Evolutionary conservation across 768 basidiomycete species (phyloP), one percentile per base, ranked within the genome.

Genomic region (Thelephora ganbajun): DNA sequence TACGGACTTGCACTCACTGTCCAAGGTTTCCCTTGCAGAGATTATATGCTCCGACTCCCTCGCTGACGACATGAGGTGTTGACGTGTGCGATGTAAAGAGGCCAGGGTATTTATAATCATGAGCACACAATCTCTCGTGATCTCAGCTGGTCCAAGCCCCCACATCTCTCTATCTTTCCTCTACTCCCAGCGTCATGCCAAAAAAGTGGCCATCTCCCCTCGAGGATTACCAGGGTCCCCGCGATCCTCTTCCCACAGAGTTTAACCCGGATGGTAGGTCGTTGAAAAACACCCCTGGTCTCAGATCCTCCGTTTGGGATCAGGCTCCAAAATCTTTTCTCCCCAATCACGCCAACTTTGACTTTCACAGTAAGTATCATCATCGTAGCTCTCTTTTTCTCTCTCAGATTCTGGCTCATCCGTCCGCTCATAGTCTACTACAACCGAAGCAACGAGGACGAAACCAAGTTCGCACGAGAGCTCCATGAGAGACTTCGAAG

Each of bases 21-120:
- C 81, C 9, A 83, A 69, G 3, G 81, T 83, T 54, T 81, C 74
- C 53, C 81, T 77, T 7, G 80, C 80, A 50, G 79, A 77, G 34
- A 66, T 67, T 50, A 75, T 72, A 37, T 77, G 70, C 55, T 81
- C 77, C 46, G 76, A 61, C 7, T 54, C 53, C 33, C 26, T 4
- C 5, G 26, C 26, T 30, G 26, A 30, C 26, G 26, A 30, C 26
- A 30, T 30, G 26, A 9, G 26, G 5, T 30, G 26, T 30, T 30
- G 5, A 30, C 4, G 26, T 9, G 26, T n/a, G 26, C 5, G 26
- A 30, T 30, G 26, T 30, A 9, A n/a, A n/a, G n/a, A n/a, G n/a
- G n/a, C n/a, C n/a, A n/a, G n/a, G n/a, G n/a, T n/a, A n/a, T n/a
- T n/a, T n/a, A n/a, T n/a, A n/a, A n/a, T 9, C 5, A 30, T 30